A percentile compares a stretch with the other conserved stretches of the same genome.
phyloP scores from a whole-genome alignment of 2,329 filamentous ascomycete species.

The Pyrenophora teres region DNA sequence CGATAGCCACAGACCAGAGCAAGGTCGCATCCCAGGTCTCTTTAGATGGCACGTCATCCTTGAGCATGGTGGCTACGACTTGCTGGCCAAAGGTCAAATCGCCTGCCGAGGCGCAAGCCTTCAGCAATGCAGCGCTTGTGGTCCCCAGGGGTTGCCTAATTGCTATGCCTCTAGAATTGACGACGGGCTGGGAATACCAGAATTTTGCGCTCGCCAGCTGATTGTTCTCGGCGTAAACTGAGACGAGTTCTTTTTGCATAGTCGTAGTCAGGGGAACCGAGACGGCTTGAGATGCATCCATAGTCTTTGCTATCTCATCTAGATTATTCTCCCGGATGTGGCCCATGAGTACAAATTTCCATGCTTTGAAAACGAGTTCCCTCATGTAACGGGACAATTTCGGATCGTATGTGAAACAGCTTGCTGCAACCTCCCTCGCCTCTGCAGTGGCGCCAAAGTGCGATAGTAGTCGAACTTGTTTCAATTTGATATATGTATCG shows the following conservation, averaged over 20 bases:
- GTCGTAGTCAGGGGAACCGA: slow-evolving; percentile 44
- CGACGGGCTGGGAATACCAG: slow-evolving; percentile 66
- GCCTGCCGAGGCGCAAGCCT: slow-evolving; percentile 56
- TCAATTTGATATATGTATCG: slow-evolving; percentile 12
- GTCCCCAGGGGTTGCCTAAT: slow-evolving; percentile 15
- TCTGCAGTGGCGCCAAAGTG: slow-evolving; percentile 31
- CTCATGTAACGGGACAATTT: slow-evolving; percentile 3
- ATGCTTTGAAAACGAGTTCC: slow-evolving; percentile 13
- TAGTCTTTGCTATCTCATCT: slow-evolving; percentile 61
- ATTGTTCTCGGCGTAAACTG: slow-evolving; percentile 65
- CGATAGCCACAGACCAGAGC: slow-evolving; percentile 74
- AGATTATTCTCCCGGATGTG: slow-evolving; percentile 65
- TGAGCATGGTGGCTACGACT: slow-evolving; percentile 48
- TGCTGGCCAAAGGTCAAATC: slow-evolving; percentile 48
- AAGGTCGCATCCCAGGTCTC: slow-evolving; percentile 73
- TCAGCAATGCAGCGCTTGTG: slow-evolving; percentile 62
- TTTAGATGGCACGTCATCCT: slow-evolving; percentile 47
- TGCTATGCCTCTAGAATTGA: slow-evolving; percentile 9
- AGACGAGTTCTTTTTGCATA: slow-evolving; percentile 59
- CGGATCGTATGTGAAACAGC: slow-evolving; percentile 16
- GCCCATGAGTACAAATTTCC: slow-evolving; percentile 59
- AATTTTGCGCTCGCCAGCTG: slow-evolving; percentile 65
- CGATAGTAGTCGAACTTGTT: slow-evolving; percentile 25
- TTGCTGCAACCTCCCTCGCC: slow-evolving; percentile 31
- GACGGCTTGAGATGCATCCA: slow-evolving; percentile 56